phyloP scores from a whole-genome alignment of 75 land plant species.

The Ceratopteris richardii region DNA sequence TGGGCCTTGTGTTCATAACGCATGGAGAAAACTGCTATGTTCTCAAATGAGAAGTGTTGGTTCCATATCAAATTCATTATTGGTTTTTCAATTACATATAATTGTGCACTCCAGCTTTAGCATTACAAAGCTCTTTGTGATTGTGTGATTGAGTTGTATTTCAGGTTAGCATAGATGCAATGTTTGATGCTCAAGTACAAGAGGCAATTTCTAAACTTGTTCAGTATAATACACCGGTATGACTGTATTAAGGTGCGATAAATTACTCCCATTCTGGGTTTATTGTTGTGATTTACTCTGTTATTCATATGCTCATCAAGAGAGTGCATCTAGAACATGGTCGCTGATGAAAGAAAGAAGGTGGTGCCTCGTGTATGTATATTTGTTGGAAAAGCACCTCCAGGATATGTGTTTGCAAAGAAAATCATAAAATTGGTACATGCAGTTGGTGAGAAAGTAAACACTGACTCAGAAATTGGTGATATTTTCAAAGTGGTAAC shows the following conservation, averaged over 20 bases:
- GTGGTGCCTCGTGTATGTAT: slow-evolving; percentile 82
- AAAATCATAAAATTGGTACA: slow-evolving; percentile 65
- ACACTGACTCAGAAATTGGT: slow-evolving; percentile 64
- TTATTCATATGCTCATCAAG: not conserved
- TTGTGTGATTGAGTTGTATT: too few species aligned
- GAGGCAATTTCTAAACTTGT: slow-evolving; percentile 57
- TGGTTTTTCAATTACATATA: too few species aligned
- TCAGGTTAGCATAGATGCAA: slow-evolving; percentile 73
- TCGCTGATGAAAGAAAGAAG: slow-evolving; percentile 35
- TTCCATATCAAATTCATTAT: too few species aligned
- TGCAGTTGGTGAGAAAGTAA: slow-evolving; percentile 55
- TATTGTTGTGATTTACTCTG: not conserved
- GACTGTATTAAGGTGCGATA: slow-evolving; percentile 61
- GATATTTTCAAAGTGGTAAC: slow-evolving; percentile 65
- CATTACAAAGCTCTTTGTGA: too few species aligned
- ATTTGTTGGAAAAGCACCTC: slow-evolving; percentile 76
- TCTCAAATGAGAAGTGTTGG: too few species aligned
- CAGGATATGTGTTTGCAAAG: slow-evolving; percentile 73
- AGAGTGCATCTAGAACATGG: slow-evolving; percentile 40
- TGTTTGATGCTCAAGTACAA: slow-evolving; percentile 86
- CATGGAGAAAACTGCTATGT: too few species aligned
- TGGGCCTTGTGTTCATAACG: too few species aligned
- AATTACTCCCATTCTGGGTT: not conserved
- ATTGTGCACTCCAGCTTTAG: too few species aligned
- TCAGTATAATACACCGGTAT: slow-evolving; percentile 72